These are phyloP conservation scores for Papiliotrema laurentii DNA, from an alignment of 1,284 basidiomycete genomes.

Conservation along the genomic window DNA sequence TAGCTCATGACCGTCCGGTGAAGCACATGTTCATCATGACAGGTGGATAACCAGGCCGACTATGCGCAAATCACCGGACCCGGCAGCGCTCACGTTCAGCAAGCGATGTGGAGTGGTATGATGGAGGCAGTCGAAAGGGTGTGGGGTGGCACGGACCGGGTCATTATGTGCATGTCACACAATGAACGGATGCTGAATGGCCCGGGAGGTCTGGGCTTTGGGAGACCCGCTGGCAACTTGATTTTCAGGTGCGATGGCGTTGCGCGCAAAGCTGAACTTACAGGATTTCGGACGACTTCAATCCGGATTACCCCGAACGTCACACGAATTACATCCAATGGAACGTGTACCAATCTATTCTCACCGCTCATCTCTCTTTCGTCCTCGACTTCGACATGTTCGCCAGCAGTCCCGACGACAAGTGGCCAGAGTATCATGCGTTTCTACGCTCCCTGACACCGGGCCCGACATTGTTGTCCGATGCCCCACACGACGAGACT, in stretches of 20 bases:
- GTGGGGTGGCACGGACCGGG: conserved; percentile 14
- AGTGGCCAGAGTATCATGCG: conserved; percentile 25
- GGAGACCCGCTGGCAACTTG: conserved; percentile 15
- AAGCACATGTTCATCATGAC: not conserved
- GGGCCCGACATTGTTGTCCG: conserved; percentile 31
- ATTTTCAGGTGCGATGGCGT: conserved; percentile 10
- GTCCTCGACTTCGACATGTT: conserved; percentile 39
- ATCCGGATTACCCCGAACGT: conserved; percentile 10
- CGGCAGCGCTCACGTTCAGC: conserved; percentile 5
- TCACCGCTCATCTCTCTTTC: conserved; percentile 25
- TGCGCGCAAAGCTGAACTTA: not conserved
- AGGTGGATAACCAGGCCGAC: conserved; percentile 32
- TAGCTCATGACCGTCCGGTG: not conserved
- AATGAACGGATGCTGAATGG: conserved; percentile 25
- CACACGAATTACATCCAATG: conserved; percentile 26
- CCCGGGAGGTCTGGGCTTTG: conserved; percentile 17
- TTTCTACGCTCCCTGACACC: conserved; percentile 27
- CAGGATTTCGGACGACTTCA: conserved; percentile 35
- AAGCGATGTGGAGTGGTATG: conserved; percentile 21
- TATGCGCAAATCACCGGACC: conserved; percentile 11
- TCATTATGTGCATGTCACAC: conserved; percentile 37
- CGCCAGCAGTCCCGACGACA: conserved; percentile 13
- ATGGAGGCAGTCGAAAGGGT: conserved; percentile 14
- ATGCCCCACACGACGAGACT: conserved; percentile 17
- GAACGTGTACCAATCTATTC: conserved; percentile 25